Percentiles rank a stretch among this genome's conserved stretches.
These are phyloP conservation scores for Boletus insuetus DNA, from an alignment of 768 basidiomycete genomes.

Conservation along the genomic window DNA sequence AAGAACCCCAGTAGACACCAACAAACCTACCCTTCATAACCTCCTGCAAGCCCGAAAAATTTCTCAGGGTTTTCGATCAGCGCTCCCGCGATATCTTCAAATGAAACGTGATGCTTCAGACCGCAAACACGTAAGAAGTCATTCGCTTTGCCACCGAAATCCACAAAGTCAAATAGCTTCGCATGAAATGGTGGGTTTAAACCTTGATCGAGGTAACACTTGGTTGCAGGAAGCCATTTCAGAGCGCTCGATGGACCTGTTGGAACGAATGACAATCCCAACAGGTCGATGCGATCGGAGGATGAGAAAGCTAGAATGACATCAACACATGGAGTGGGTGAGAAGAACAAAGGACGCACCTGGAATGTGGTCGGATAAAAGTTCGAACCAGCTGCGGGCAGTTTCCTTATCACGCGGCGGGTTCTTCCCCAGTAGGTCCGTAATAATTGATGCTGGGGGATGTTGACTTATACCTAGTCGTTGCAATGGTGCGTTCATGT, in stretches of 20 bases:
- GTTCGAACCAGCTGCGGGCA: constrained; percentile 60
- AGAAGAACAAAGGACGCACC: constrained; percentile 37
- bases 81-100: constrained; percentile 70
- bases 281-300: constrained; percentile 51
- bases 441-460: constrained; percentile 56
- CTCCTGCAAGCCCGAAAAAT: constrained; percentile 67
- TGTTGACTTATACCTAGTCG: constrained; percentile 66
- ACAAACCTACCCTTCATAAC: constrained; percentile 57
- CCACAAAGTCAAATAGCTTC: constrained; percentile 78
- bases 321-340: not conserved
- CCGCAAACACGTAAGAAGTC: constrained; percentile 80
- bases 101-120: constrained; percentile 74
- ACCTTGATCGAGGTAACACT: constrained; percentile 61
- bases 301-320: constrained; percentile 47
- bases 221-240: constrained; percentile 49
- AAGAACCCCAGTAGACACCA: not conserved
- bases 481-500: constrained; percentile 44
- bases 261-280: constrained; percentile 62
- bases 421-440: constrained; percentile 50
- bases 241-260: constrained; percentile 31
- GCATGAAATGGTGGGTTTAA: constrained; percentile 56
- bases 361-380: constrained; percentile 56
- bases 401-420: constrained; percentile 50
- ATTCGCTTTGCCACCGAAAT: constrained; percentile 78
- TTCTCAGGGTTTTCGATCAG: constrained; percentile 60